Conservation (phyloP, 805 yeast species). For the Ogataea sp. region DNA sequence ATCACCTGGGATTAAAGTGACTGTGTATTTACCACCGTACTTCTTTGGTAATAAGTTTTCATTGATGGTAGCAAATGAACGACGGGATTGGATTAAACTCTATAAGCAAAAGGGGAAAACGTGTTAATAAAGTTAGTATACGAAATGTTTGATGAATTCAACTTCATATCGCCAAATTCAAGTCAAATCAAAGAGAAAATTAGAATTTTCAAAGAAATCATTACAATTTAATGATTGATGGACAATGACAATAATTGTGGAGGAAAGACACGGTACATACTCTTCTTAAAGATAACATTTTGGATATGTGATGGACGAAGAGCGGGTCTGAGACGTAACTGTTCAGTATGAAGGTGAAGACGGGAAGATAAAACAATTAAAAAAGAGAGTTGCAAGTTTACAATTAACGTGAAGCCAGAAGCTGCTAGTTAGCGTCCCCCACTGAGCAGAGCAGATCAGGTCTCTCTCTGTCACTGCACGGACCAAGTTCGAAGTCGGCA, state of each 20-base stretch:
- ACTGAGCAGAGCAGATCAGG: background rate
- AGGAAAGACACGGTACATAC: background rate
- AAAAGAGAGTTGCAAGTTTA: background rate
- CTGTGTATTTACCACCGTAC: constrained; percentile 91
- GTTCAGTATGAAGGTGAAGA: too few relatives aligned
- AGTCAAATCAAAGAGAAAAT: too few relatives aligned
- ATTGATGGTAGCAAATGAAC: constrained; percentile 23
- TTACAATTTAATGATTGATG: too few relatives aligned
- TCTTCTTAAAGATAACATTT: background rate
- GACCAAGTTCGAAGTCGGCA: constrained; percentile 1
- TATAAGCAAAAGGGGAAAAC: too few relatives aligned
- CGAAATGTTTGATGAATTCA: too few relatives aligned
- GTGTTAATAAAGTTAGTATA: too few relatives aligned
- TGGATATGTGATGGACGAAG: background rate
- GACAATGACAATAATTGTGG: too few relatives aligned
- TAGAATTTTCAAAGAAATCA: too few relatives aligned
- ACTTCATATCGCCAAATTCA: too few relatives aligned
- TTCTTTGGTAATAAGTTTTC: constrained; percentile 59
- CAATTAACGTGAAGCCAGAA: too few relatives aligned
- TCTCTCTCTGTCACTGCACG: background rate
- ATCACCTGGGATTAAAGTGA: constrained; percentile 95
- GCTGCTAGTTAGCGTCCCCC: background rate
- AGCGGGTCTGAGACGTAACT: background rate
- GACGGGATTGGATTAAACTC: constrained; percentile 4
- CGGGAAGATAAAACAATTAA: background rate